Evolutionary conservation across 169 alveolate genomes (phyloP).

Genomic region (Pseudocohnilembus persalinus): DNA sequence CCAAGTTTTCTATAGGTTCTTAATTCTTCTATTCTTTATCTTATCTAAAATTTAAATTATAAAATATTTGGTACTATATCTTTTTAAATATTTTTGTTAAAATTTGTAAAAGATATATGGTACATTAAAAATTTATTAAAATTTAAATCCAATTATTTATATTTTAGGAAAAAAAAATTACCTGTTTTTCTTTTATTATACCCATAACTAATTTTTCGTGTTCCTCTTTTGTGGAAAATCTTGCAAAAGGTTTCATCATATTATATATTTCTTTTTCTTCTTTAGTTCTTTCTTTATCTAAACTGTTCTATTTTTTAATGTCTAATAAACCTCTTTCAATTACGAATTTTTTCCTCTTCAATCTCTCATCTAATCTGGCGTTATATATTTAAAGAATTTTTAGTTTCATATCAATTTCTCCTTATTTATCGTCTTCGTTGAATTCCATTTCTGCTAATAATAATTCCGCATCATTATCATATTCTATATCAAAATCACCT

Average conservation of each 20-base stretch:
- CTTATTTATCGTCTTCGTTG: conserved; percentile 85
- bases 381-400: conserved; percentile 78
- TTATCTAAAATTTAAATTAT: conserved; percentile 10
- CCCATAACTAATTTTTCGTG: conserved; percentile 63
- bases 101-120: too few species aligned
- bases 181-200: conserved; percentile 47
- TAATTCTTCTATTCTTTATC: conserved; percentile 58
- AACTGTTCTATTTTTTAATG: conserved; percentile 49
- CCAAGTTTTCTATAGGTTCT: conserved; percentile 57
- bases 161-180: too few species aligned
- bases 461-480: conserved; percentile 98
- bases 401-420: conserved; percentile 67
- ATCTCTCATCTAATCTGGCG: conserved; percentile 83
- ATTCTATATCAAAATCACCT: conserved; percentile 98
- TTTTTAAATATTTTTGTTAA: too few species aligned
- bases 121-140: too few species aligned
- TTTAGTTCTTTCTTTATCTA: conserved; percentile 51
- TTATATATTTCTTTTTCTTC: conserved; percentile 64
- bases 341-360: conserved; percentile 80
- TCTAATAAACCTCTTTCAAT: conserved; percentile 82
- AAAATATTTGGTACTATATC: too few species aligned
- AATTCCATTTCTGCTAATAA: conserved; percentile 97
- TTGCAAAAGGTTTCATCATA: conserved; percentile 63
- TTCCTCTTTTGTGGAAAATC: conserved; percentile 61
- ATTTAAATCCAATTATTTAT: not conserved